A percentile compares a stretch with the other conserved stretches of the same genome.
Evolutionary conservation across 164 flowering plant species (phyloP).

Genomic region (Brasenia schreberi): DNA sequence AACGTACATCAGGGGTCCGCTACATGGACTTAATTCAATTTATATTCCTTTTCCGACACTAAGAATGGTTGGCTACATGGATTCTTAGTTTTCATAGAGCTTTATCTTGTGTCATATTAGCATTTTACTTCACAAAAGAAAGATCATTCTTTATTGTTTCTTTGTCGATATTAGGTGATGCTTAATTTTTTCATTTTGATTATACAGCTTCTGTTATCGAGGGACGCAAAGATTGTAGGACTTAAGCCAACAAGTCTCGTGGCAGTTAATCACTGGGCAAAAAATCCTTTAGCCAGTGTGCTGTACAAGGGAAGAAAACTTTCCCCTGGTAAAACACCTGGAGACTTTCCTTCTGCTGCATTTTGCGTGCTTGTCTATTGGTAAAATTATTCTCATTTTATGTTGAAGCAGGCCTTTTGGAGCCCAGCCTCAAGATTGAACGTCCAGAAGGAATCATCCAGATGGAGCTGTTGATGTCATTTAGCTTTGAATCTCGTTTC

Average conservation of each 20-base stretch:
- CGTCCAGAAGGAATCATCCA: slow-evolving; percentile 30
- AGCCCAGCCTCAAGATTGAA: slow-evolving; percentile 47
- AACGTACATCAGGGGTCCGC: no score
- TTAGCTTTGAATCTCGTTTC: slow-evolving; percentile 36
- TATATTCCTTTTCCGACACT: no score
- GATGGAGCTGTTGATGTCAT: slow-evolving; percentile 65
- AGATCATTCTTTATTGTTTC: no score
- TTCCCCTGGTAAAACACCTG: slow-evolving; percentile 43
- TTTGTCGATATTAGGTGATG: neutral
- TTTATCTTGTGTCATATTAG: no score
- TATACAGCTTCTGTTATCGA: slow-evolving; percentile 53
- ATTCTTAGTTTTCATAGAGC: no score
- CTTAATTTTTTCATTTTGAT: neutral
- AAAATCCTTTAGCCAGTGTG: slow-evolving; percentile 58
- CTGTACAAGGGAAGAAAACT: slow-evolving; percentile 55
- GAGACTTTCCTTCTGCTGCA: neutral
- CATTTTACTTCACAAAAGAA: no score
- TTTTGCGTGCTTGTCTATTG: neutral
- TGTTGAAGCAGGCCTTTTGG: slow-evolving; percentile 40
- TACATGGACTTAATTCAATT: no score
- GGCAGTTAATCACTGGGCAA: slow-evolving; percentile 77
- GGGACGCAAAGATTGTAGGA: slow-evolving; percentile 53
- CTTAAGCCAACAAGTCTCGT: slow-evolving; percentile 68
- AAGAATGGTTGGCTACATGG: no score
- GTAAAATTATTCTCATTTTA: neutral